Percentiles rank a stretch among this genome's conserved stretches.
These are phyloP conservation scores for Botrytis sinoallii DNA, from an alignment of 2,329 filamentous ascomycete species.

Conservation along the genomic window DNA sequence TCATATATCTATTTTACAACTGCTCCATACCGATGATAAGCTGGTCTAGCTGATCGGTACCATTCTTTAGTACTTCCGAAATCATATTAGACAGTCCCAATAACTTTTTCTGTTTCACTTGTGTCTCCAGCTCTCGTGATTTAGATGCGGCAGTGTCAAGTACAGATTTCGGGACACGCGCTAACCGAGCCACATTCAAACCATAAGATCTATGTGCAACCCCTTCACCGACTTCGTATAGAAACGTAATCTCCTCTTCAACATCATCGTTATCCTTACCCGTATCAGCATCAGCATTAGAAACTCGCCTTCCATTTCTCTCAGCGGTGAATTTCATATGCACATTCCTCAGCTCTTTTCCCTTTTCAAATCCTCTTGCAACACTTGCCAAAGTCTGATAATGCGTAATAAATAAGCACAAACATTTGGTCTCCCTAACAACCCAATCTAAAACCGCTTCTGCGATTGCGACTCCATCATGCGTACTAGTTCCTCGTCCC, in stretches of 20 bases:
- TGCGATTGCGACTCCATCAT: constrained; percentile 94
- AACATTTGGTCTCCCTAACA: constrained; percentile 67
- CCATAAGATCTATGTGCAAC: constrained; percentile 94
- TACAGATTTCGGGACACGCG: constrained; percentile 72
- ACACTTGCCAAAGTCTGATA: constrained; percentile 81
- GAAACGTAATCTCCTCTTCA: constrained; percentile 82
- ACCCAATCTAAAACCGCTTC: constrained; percentile 86
- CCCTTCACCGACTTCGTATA: constrained; percentile 89
- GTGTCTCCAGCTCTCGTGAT: constrained; percentile 75
- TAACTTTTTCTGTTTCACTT: constrained; percentile 62
- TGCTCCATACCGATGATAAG: constrained; percentile 51
- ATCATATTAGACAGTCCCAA: constrained; percentile 33
- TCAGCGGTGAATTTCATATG: constrained; percentile 80
- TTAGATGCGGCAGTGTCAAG: constrained; percentile 77
- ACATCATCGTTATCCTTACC: constrained; percentile 39
- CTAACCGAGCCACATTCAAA: constrained; percentile 84
- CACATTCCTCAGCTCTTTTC: constrained; percentile 71
- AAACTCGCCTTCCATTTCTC: constrained; percentile 24
- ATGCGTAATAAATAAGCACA: constrained; percentile 96
- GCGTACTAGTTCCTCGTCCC: constrained; percentile 87
- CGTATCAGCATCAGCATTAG: constrained; percentile 50
- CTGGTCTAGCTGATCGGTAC: constrained; percentile 30
- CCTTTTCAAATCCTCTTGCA: constrained; percentile 61
- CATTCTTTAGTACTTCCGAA: constrained; percentile 27
- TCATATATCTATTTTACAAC: constrained; percentile 42